Conservation (phyloP, 1,139 yeast genomes). For the Suhomyces bolitotheri region DNA sequence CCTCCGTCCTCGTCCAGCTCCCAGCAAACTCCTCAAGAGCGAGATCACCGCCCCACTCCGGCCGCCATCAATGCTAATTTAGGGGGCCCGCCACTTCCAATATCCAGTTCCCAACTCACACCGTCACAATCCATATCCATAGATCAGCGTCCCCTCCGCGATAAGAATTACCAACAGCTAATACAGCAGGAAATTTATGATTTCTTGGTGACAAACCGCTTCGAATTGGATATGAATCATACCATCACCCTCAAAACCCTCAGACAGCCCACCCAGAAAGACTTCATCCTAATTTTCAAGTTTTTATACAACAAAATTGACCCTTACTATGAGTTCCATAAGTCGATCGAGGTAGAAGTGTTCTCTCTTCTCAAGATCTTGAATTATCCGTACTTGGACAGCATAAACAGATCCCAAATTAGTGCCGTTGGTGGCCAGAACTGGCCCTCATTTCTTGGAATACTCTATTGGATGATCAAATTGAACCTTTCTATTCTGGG, state of each 20-base stretch:
- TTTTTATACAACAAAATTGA: conserved; percentile 77
- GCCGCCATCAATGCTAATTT: conserved; percentile 9
- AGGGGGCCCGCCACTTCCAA: conserved; percentile 10
- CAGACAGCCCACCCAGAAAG: conserved; percentile 83
- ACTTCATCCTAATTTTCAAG: conserved; percentile 74
- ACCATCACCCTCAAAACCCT: conserved; percentile 66
- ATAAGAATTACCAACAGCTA: conserved; percentile 61
- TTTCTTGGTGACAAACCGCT: conserved; percentile 60
- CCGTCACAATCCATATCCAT: conserved; percentile 11
- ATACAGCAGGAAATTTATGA: conserved; percentile 69
- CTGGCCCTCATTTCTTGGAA: conserved; percentile 83
- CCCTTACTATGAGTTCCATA: conserved; percentile 72
- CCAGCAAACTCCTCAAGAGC: conserved; percentile 20
- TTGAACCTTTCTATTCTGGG: conserved; percentile 51
- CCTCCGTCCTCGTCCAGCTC: conserved; percentile 14
- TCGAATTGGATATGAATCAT: conserved; percentile 73
- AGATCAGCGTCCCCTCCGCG: conserved; percentile 81
- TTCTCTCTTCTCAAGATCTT: conserved; percentile 62
- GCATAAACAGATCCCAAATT: conserved; percentile 78
- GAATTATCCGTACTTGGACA: conserved; percentile 78
- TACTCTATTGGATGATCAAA: conserved; percentile 77
- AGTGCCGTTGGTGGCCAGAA: conserved; percentile 91
- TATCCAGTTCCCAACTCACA: conserved; percentile 7
- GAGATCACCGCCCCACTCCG: conserved; percentile 1
- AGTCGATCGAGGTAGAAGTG: conserved; percentile 75